Base-by-base conservation (phyloP, 2,329 filamentous ascomycete species). In the Botrytis pseudocinerea region DNA sequence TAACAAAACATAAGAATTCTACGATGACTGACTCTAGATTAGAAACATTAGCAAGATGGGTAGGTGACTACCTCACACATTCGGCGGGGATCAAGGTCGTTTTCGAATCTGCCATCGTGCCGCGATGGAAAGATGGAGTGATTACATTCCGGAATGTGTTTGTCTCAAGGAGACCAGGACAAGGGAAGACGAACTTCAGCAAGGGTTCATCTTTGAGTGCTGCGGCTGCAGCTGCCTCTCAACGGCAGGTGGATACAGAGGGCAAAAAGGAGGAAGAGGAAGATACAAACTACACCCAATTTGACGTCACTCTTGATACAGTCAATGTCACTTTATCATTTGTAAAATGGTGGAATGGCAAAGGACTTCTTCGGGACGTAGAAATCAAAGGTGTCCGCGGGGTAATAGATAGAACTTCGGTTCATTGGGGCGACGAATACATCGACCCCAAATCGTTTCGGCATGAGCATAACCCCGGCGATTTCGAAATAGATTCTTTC, bases 311-410 rank as follows among this genome's bases (percentile, higher is more conserved):
- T 0, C 93, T 99, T 74, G 93, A 96, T 75, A 97, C 93, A 0
- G 93, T 99, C 75, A 97, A 99, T 79, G 95, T 99, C 60, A 98
- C 95, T 0, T 82, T 99, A 40, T 99, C 96, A 0, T 98, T 99
- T 78, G 87, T 94, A n/a, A 98, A 98, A 81, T 99, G 96, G 96
- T 97, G 97, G 89, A 98, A 97, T 78, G 95, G 96, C 35, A 98
- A 95, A 82, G 96, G 96, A 0, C 87, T 97, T 9, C 85, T 99
- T 14, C 91, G 93, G 78, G 93, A 98, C 80, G 96, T 99, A 60
- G 94, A 98, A 80, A 91, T 99, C 70, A 96, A 94, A 80, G 96
- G 96, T 7, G 93, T 99, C 44, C 89, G 96, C 74, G 96, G 96
- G 35, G 93, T 98, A 8, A 87, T 99, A 62, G 96, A 99, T 82